Conservation (phyloP, 805 yeast genomes). For the Saturnispora sanitii region DNA sequence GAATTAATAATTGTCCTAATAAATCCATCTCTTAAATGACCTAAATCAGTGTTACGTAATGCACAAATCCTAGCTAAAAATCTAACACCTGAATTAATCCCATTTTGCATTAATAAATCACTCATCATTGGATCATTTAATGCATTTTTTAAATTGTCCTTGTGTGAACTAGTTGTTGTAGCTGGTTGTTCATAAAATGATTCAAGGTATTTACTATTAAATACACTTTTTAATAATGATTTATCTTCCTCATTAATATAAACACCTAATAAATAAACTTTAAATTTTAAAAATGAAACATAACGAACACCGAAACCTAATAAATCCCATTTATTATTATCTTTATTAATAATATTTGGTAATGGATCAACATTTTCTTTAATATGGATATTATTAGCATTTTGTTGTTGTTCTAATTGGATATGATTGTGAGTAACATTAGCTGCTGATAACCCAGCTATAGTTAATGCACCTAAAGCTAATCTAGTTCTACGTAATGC, state of each 20-base stretch:
- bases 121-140: conserved; percentile 46
- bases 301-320: conserved; percentile 76
- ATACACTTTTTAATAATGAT: conserved; percentile 29
- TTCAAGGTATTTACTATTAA: conserved; percentile 35
- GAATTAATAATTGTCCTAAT: conserved; percentile 68
- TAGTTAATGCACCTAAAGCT: not conserved
- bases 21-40: conserved; percentile 83
- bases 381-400: conserved; percentile 12
- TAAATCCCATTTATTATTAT: conserved; percentile 34
- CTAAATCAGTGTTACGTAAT: conserved; percentile 81
- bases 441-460: not conserved
- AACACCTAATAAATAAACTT: conserved; percentile 80
- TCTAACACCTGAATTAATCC: conserved; percentile 50
- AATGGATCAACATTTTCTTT: conserved; percentile 23
- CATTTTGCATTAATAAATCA: conserved; percentile 40
- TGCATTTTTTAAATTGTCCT: conserved; percentile 32
- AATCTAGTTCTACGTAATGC: not conserved
- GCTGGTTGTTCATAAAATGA: conserved; percentile 20
- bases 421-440: too few relatives aligned
- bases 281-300: conserved; percentile 74
- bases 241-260: conserved; percentile 60
- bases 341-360: conserved; percentile 16
- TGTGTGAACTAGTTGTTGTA: conserved; percentile 17
- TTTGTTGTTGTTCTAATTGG: too few relatives aligned
- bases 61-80: conserved; percentile 75